Base-by-base conservation (phyloP, 73 alveolate genomes). In the Diophrys appendiculata region DNA sequence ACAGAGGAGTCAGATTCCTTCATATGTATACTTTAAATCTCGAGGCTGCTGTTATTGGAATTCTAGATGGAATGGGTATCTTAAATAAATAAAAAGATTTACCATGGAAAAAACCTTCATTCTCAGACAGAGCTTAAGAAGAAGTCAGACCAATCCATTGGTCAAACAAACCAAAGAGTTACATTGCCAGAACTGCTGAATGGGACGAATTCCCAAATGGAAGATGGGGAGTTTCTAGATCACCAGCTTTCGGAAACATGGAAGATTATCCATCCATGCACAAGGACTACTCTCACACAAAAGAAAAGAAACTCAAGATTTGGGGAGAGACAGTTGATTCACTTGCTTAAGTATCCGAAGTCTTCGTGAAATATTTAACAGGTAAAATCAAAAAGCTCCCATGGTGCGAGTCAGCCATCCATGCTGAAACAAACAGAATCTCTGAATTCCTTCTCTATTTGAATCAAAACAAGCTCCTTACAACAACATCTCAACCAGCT, bases 121-220 rank as follows among this genome's bases (percentile, higher is more conserved):
- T 70, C 0, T 30, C 27, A 22, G 33, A 54, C 27, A 30, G 92
- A 52, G 69, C 34, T 23, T 1, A 11, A 27, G 94, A 90, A 55
- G 84, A 77, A 32, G 96, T 90, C 56, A 80, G 96, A 52, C 96
- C 96, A 27, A 87, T 90, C 32, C 71, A 76, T 77, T 90, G 96
- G 96, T 83, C 92, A n/a, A 90, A 86, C 72, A 78, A 87, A 52
- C 96, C 96, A 2, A 84, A 85, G 80, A 54, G 86, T 54, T 90
- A 90, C 86, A 90, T 90, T 30, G 88, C 91, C 18, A 67, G 94
- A 29, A 86, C 96, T 14, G n/a, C 33, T 23, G 90, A 54, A 34
- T 90, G 96, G 94, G 96, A 90, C 56, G 96, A 90, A 70, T 90
- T 78, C 71, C 96, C 96, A 52, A 90, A 90, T 72, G 93, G 96